Conservation (phyloP, 257 asterid species). For the Gardenia jasminoides region DNA sequence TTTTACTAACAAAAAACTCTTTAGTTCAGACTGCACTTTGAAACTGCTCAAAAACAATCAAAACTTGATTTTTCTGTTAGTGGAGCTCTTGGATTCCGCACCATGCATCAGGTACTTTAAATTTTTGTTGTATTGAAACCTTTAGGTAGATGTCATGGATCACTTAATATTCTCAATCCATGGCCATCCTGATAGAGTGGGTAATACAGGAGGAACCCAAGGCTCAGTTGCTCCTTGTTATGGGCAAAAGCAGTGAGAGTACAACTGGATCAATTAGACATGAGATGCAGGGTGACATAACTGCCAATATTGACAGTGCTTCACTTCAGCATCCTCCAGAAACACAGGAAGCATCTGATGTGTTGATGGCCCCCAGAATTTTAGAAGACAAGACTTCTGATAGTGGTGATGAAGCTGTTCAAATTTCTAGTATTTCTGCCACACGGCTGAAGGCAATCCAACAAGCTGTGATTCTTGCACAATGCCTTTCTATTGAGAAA, state of each 20-base stretch:
- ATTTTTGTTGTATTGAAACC: conserved; percentile 10
- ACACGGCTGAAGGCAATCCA: conserved; percentile 59
- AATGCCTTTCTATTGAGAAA: conserved; percentile 66
- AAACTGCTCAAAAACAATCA: conserved; percentile 62
- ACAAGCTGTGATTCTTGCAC: conserved; percentile 81
- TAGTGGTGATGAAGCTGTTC: conserved; percentile 32
- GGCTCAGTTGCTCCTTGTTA: conserved; percentile 71
- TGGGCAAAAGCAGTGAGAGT: conserved; percentile 37
- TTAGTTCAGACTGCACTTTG: conserved; percentile 61
- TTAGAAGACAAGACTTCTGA: conserved; percentile 43
- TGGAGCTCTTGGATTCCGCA: conserved; percentile 89
- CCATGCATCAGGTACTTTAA: conserved; percentile 72
- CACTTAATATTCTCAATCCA: background rate
- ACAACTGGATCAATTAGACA: conserved; percentile 23
- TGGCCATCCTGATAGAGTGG: conserved; percentile 21
- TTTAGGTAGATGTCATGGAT: background rate
- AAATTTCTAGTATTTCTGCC: conserved; percentile 36
- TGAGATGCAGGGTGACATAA: conserved; percentile 21
- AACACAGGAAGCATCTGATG: conserved; percentile 70
- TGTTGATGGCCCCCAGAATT: conserved; percentile 72
- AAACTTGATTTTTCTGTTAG: conserved; percentile 54
- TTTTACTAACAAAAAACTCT: background rate
- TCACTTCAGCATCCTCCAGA: conserved; percentile 46
- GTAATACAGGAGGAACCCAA: conserved; percentile 68
- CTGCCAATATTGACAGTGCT: conserved; percentile 29